Conservation (phyloP, 2,329 filamentous ascomycete species). For the Cladophialophora chaetospira region DNA sequence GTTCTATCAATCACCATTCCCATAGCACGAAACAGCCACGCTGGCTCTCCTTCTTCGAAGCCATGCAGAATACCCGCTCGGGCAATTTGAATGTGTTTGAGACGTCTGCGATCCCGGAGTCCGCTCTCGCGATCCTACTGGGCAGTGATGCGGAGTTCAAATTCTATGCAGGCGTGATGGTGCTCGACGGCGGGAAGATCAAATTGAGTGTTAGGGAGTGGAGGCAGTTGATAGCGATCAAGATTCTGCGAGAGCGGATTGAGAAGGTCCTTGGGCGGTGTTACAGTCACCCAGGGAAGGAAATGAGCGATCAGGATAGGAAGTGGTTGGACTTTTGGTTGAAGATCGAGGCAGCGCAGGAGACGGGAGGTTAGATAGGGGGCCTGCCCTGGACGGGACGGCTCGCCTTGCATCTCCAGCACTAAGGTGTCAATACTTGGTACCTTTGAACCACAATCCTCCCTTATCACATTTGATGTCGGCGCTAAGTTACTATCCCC, state of each 20-base stretch:
- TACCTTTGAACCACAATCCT: too few relatives aligned
- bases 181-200: conserved; percentile 83
- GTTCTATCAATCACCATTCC: conserved; percentile 69
- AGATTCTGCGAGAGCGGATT: conserved; percentile 62
- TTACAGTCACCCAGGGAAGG: conserved; percentile 15
- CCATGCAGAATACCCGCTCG: conserved; percentile 82
- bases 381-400: too few relatives aligned
- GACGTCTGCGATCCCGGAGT: conserved; percentile 76
- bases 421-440: too few relatives aligned
- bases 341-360: conserved; percentile 25
- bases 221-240: conserved; percentile 89
- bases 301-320: conserved; percentile 5
- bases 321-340: conserved; percentile 28
- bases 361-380: not conserved
- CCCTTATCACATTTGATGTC: too few relatives aligned
- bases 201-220: conserved; percentile 83
- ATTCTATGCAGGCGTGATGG: conserved; percentile 83
- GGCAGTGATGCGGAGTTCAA: conserved; percentile 81
- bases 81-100: conserved; percentile 84
- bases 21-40: conserved; percentile 50
- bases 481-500: too few relatives aligned
- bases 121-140: conserved; percentile 80
- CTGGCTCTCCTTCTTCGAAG: conserved; percentile 94
- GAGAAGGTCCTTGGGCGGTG: conserved; percentile 14
- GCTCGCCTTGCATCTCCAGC: too few relatives aligned